Evolutionary conservation across 2,329 filamentous ascomycete genomes (phyloP).

Genomic region (Sporothrix sp.): DNA sequence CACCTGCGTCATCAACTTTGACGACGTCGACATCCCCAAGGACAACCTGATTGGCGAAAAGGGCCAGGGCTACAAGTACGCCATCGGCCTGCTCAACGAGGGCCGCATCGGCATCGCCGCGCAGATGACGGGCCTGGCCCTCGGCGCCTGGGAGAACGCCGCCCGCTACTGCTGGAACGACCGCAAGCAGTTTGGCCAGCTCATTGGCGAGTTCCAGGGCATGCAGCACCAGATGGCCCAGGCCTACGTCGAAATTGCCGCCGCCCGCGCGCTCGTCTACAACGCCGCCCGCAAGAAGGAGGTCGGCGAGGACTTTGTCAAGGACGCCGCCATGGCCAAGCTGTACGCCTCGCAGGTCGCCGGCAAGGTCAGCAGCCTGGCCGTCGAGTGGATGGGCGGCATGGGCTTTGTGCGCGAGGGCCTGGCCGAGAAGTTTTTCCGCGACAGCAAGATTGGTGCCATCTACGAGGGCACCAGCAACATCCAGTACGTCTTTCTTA

Average conservation of each 20-base stretch:
- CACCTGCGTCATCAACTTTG: conserved; percentile 95
- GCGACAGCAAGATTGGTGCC: conserved; percentile 96
- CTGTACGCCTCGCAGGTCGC: conserved; percentile 90
- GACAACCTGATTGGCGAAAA: conserved; percentile 81
- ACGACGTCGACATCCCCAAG: conserved; percentile 84
- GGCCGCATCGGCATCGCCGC: conserved; percentile 95
- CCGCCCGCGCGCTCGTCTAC: conserved; percentile 85
- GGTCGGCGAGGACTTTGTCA: conserved; percentile 87
- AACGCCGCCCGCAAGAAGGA: conserved; percentile 98
- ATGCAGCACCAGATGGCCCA: conserved; percentile 99
- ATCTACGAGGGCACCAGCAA: conserved; percentile 92
- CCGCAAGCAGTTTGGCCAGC: conserved; percentile 87
- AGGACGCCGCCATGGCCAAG: conserved; percentile 97
- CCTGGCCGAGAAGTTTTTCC: conserved; percentile 93
- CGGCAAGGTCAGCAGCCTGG: conserved; percentile 70
- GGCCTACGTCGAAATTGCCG: conserved; percentile 85
- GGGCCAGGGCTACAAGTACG: conserved; percentile 95
- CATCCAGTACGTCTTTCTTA: conserved; percentile 46
- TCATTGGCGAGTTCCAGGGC: conserved; percentile 94
- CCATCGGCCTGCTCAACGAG: conserved; percentile 88
- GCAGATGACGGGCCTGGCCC: conserved; percentile 94
- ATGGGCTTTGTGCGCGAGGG: conserved; percentile 98
- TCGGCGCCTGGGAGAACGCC: conserved; percentile 92
- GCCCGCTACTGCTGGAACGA: conserved; percentile 96
- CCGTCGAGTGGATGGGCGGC: conserved; percentile 98